Evolutionary conservation across 805 yeast genomes (phyloP).

Genomic region (Wickerhamomyces silvicola): DNA sequence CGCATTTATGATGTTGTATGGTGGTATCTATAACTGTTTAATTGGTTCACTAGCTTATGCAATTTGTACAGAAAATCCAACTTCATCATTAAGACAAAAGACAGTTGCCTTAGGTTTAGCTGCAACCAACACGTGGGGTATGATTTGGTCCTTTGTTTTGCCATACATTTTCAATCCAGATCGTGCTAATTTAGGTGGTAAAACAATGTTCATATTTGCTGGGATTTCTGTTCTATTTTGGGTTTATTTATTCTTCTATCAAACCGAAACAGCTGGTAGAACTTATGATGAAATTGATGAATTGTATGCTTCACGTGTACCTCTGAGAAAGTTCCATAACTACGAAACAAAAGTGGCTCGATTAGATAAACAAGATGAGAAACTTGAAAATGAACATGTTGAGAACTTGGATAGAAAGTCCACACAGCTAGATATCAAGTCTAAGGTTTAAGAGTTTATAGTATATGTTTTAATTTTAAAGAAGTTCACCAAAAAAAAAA

Average conservation of each 20-base stretch:
- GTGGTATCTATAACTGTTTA: conserved; percentile 28
- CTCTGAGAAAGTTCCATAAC: conserved; percentile 22
- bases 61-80: conserved; percentile 31
- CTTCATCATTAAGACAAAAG: conserved; percentile 32
- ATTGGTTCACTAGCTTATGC: conserved; percentile 32
- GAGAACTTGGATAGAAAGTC: no score
- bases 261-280: conserved; percentile 48
- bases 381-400: conserved; percentile 1
- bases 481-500: no score
- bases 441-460: no score
- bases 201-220: conserved; percentile 37
- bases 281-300: conserved; percentile 51
- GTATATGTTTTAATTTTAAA: no score
- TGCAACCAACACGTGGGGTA: conserved; percentile 23
- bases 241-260: conserved; percentile 36
- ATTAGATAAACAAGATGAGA: conserved; percentile 4
- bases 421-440: no score
- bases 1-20: conserved; percentile 22
- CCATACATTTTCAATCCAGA: conserved; percentile 41
- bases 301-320: conserved; percentile 32
- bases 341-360: conserved; percentile 2
- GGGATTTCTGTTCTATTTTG: conserved; percentile 25
- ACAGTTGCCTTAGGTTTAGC: conserved; percentile 26
- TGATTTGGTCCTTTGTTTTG: conserved; percentile 29
- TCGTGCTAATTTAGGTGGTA: conserved; percentile 34